Evolutionary conservation across 352 stramenopile genomes (phyloP), one percentile per base, ranked within the genome.

Genomic region (Saprolegnia parasitica): DNA sequence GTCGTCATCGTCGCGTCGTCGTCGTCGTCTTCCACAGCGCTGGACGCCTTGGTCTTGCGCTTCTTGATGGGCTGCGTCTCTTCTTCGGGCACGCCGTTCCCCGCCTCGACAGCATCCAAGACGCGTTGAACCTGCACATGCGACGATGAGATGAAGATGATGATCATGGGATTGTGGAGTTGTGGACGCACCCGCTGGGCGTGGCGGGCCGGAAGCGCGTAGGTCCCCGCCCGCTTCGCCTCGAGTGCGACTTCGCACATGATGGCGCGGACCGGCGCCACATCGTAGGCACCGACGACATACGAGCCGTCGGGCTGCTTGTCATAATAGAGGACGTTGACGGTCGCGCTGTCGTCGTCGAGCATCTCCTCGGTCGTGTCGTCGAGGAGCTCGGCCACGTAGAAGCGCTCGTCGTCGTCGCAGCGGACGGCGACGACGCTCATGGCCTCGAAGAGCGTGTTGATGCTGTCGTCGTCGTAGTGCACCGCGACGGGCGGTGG

Each of bases 311-410:
- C 61, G 5, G 49, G 32, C 21, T 73, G 56, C 56, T 76, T 77
- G 67, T 89, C 85, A 37, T 90, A 78, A 81, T 84, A 93, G 29
- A 78, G 82, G 6, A 89, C 66, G 46, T 76, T 83, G 40, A 93
- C 83, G 21, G 62, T 63, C 0, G 73, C 77, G 54, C 86, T 73
- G 16, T 77, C 79, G 21, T 73, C 65, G 6, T 77, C 73, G 16
- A 91, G 65, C 85, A 93, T 93, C 58, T 84, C 76, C 61, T 86
- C 78, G 24, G 83, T 90, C 63, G 90, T 82, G 68, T 93, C 85
- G 73, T 91, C 85, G 49, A 78, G 78, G 67, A 93, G 72, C 72
- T 90, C 74, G 0, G 82, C 85, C 40, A 93, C 66, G 80, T 81
- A 93, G 55, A 90, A 93, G 10, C 63, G 46, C 26, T 70, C 63